Evolutionary conservation across 1,284 basidiomycete species (phyloP).

Genomic region (Anthracocystis setariae): DNA sequence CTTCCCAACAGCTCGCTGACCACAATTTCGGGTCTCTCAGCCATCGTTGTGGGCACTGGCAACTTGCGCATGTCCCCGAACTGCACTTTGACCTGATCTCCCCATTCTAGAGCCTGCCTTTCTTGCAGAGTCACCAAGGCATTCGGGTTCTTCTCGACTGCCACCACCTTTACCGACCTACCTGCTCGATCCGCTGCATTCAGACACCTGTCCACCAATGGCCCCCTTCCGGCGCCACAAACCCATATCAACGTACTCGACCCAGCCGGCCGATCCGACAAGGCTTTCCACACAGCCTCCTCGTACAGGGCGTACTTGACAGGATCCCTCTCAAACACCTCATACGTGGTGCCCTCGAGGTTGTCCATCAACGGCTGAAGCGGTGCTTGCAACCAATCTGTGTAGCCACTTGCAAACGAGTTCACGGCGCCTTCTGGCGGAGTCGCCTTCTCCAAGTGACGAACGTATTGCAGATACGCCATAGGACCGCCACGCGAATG

Average conservation of each 20-base stretch:
- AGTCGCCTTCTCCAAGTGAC: slow-evolving; percentile 61
- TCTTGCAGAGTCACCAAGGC: slow-evolving; percentile 64
- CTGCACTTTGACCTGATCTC: slow-evolving; percentile 78
- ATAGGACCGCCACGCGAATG: slow-evolving; percentile 79
- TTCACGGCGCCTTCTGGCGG: slow-evolving; percentile 71
- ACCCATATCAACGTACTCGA: slow-evolving; percentile 70
- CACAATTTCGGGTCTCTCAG: slow-evolving; percentile 87
- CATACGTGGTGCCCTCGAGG: slow-evolving; percentile 91
- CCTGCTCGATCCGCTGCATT: slow-evolving; percentile 79
- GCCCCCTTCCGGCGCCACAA: slow-evolving; percentile 93
- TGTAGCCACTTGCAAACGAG: slow-evolving; percentile 88
- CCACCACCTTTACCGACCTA: slow-evolving; percentile 75
- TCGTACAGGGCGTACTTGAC: slow-evolving; percentile 96
- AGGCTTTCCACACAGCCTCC: slow-evolving; percentile 71
- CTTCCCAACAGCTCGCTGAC: slow-evolving; percentile 95
- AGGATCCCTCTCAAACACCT: slow-evolving; percentile 96
- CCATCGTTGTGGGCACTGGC: slow-evolving; percentile 68
- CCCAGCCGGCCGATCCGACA: slow-evolving; percentile 82
- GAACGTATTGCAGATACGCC: slow-evolving; percentile 85
- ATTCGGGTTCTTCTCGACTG: slow-evolving; percentile 86
- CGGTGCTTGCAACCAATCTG: slow-evolving; percentile 94
- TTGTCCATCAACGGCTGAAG: slow-evolving; percentile 97
- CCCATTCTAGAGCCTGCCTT: slow-evolving; percentile 75
- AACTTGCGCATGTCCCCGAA: slow-evolving; percentile 93
- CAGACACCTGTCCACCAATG: slow-evolving; percentile 87